A percentile compares a stretch with the other conserved stretches of the same genome.
These are phyloP conservation scores for Jamesozyma jinghongensis DNA, from an alignment of 805 yeast genomes.

Conservation along the genomic window DNA sequence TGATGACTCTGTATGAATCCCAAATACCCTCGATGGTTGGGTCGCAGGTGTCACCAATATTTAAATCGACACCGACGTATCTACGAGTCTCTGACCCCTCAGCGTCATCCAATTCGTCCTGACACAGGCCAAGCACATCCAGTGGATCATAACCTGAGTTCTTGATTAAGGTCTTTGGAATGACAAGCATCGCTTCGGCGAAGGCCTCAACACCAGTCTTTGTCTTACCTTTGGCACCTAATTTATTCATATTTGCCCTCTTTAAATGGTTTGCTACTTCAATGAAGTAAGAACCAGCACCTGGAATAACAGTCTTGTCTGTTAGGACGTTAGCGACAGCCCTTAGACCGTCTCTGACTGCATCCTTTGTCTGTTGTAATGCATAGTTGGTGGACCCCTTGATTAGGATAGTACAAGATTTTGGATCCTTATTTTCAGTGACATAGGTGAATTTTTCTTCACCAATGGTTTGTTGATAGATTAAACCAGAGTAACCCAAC, in stretches of 20 bases:
- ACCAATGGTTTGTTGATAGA: constrained; percentile 87
- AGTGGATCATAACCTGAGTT: constrained; percentile 92
- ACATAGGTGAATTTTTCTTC: constrained; percentile 97
- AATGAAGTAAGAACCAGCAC: constrained; percentile 93
- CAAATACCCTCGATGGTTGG: constrained; percentile 91
- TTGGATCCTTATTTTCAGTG: constrained; percentile 82
- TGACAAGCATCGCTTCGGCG: constrained; percentile 80
- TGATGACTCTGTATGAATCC: constrained; percentile 90
- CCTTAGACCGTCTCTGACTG: constrained; percentile 93
- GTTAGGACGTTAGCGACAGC: constrained; percentile 86
- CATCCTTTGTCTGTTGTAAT: constrained; percentile 88
- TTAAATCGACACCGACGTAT: constrained; percentile 82
- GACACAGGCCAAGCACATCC: constrained; percentile 80
- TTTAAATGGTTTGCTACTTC: constrained; percentile 65
- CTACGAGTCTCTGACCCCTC: constrained; percentile 64
- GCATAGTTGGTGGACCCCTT: constrained; percentile 89
- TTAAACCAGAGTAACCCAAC: constrained; percentile 82
- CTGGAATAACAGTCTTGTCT: constrained; percentile 83
- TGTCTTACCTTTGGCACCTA: constrained; percentile 69
- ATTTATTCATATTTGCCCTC: constrained; percentile 39
- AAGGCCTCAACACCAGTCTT: constrained; percentile 90
- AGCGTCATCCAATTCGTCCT: constrained; percentile 44
- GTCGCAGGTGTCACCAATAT: constrained; percentile 91
- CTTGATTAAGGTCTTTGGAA: constrained; percentile 86
- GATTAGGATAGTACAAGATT: constrained; percentile 82